Conservation (phyloP, 306 rosid genomes). For the Citrullus colocynthis region DNA sequence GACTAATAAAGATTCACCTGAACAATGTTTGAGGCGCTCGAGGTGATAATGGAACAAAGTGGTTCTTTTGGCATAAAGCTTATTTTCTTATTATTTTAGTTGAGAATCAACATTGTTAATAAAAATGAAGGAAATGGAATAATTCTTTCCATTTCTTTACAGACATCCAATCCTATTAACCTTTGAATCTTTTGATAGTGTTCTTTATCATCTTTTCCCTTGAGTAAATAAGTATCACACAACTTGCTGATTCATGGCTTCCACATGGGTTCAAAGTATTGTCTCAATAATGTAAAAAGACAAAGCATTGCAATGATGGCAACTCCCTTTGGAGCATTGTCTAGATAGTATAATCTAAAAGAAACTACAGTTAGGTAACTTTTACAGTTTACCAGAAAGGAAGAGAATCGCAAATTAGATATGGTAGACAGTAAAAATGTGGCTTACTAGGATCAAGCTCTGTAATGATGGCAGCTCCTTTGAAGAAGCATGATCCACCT, state of each 20-base stretch:
- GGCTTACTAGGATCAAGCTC: slow-evolving; percentile 74
- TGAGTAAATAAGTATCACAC: not conserved
- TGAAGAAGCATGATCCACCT: slow-evolving; percentile 63
- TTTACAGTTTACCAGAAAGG: not conserved
- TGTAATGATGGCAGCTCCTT: slow-evolving; percentile 58
- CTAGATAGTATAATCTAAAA: not conserved
- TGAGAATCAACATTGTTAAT: not conserved
- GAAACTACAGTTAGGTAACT: not conserved
- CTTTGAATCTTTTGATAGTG: not conserved
- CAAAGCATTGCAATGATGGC: not conserved
- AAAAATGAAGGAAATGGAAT: not conserved
- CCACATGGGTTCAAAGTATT: slow-evolving; percentile 4
- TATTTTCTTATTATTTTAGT: not conserved
- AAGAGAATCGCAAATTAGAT: not conserved
- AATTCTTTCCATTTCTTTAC: not conserved
- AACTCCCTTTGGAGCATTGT: not conserved
- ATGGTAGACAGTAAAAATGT: not conserved
- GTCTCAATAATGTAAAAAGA: not conserved
- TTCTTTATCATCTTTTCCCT: not conserved
- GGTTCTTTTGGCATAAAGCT: not conserved
- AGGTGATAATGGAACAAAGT: not conserved
- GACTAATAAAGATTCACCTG: not conserved
- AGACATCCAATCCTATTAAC: not conserved
- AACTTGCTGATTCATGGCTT: slow-evolving; percentile 1
- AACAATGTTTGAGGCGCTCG: not conserved